Evolutionary conservation across 75 land plant genomes (phyloP), one percentile per base, ranked within the genome.

Genomic region (Picea glauca): DNA sequence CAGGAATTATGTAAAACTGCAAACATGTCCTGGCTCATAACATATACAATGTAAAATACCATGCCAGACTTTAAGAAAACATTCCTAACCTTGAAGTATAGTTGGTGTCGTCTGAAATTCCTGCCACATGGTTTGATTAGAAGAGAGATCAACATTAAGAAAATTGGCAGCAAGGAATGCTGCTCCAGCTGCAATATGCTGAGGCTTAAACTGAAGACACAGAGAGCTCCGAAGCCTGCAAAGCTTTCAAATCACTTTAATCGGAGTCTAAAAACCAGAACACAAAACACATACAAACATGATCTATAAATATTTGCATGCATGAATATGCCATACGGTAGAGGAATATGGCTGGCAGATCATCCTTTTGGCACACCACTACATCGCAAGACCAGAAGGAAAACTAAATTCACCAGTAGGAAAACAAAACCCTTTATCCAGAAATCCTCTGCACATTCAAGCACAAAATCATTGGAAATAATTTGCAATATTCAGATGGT

Each of bases 131-230:
- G 62, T 76, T 13, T 77, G 85, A 54, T 65, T 78, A 1, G 59
- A 73, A 58, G 82, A 43, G 67, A 90, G 77, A 74, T 92, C 90
- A 79, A 83, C 60, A 65, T 90, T 87, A 3, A 92, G 74, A 14
- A 83, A 57, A 63, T 86, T 87, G 11, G 88, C 85, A 63, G 94
- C 91, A 84, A 92, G 91, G 65, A 79, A 86, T n/a, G 78, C 94
- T 58, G 94, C 94, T 60, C 94, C 94, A 46, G 90, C 94, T 67
- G 94, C 94, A 77, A 92, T 92, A 33, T 92, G 94, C 26, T 90
- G 87, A 17, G 94, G 91, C 68, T 87, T 89, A 72, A 89, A 92
- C 77, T 92, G 94, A 81, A 92, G 91, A 88, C 91, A 92, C 15
- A 92, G 78, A 3, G 94, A 92, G 70, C 91, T 90, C 32, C 87